Conservation (phyloP, 1,284 basidiomycete species). For the Trametes versicolor region DNA sequence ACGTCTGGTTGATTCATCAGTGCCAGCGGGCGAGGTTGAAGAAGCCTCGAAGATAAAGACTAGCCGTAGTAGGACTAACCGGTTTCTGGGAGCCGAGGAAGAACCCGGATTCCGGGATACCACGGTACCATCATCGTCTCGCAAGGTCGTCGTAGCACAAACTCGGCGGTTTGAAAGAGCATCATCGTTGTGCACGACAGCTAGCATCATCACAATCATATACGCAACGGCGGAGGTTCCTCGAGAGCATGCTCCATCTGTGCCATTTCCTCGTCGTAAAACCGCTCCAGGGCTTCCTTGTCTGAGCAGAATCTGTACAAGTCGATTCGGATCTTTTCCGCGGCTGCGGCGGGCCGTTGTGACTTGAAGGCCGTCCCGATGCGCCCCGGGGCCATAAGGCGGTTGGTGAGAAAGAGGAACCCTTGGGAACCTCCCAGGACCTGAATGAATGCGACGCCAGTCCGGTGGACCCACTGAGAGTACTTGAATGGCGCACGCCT, state of each 20-base stretch:
- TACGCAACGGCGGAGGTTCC: conserved; percentile 67
- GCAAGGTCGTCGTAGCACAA: conserved; percentile 19
- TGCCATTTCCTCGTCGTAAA: conserved; percentile 81
- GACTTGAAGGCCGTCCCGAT: conserved; percentile 63
- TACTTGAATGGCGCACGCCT: conserved; percentile 80
- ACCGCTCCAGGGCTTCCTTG: conserved; percentile 58
- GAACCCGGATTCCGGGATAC: conserved; percentile 30
- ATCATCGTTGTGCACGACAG: background rate
- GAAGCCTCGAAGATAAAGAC: background rate
- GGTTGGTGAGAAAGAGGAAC: conserved; percentile 89
- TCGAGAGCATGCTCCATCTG: conserved; percentile 58
- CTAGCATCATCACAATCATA: conserved; percentile 33
- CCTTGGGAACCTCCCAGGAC: conserved; percentile 82
- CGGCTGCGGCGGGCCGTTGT: conserved; percentile 56
- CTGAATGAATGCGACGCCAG: conserved; percentile 89
- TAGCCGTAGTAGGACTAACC: conserved; percentile 14
- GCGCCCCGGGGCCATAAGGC: conserved; percentile 76
- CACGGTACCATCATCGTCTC: background rate
- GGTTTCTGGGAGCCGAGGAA: conserved; percentile 17
- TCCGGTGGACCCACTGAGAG: conserved; percentile 90
- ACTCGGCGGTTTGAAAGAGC: background rate
- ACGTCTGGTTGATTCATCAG: conserved; percentile 9
- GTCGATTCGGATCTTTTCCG: conserved; percentile 68
- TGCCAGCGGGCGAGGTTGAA: background rate
- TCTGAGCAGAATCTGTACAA: conserved; percentile 78